Evolutionary conservation across 305 asterid genomes (phyloP), one percentile per base, ranked within the genome.

Genomic region (Solanum hybrid): DNA sequence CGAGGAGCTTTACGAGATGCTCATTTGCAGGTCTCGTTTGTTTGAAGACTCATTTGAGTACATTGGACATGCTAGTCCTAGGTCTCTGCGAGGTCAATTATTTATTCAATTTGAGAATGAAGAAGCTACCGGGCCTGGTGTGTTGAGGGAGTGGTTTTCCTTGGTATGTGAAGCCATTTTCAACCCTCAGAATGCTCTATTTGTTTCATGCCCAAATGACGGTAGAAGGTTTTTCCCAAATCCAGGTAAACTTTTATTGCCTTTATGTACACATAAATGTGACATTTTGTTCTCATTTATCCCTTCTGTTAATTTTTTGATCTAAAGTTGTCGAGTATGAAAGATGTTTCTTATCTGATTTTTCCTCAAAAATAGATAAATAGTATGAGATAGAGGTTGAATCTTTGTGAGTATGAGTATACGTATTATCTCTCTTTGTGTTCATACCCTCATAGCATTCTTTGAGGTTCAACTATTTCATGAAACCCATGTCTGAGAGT

Each of bases 81-180:
- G 81, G 3, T 85, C 94, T 60, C 90, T 97, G 79, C 96, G 93
- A 26, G 91, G 94, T 87, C 98, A 98, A 51, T 93, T 97, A 71
- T 94, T 93, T 89, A 92, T 97, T 97, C 98, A 94, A 95, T 96
- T 96, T 95, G 96, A 96, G 92, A 93, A 96, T 79, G 99, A 95
- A 93, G 96, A 93, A 90, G 96, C 99, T 32, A 32, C 35, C 35
- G 35, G 35, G 35, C 35, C 35, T 32, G 35, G 35, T 32, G 35
- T 32, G 35, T 32, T 32, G 35, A 71, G 20, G 34, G 99, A 97
- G 91, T 97, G 99, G 99, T 96, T 97, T 94, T 91, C 92, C 90
- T 93, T 94, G 94, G 97, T 97, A 72, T 95, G 96, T 92, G 98
- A 95, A 91, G 97, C 94, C 51, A 93, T 95, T 40, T 96, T 95